Percentiles rank a stretch among this genome's conserved stretches.
phyloP scores from a whole-genome alignment of 257 asterid species.

The Solanum tarijense region DNA sequence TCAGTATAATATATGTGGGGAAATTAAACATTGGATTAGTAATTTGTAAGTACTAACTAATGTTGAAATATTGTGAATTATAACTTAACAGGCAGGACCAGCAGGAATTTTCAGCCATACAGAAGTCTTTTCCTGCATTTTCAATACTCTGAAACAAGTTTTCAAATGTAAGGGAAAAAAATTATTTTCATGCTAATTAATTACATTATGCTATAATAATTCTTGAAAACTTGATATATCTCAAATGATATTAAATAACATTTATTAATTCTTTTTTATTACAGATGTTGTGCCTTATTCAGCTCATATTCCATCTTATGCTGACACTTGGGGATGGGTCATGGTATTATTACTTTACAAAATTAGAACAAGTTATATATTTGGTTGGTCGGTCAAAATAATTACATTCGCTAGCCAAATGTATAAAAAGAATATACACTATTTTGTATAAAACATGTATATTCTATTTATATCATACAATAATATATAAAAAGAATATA shows the following conservation, averaged over 20 bases:
- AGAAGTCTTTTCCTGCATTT: constrained; percentile 86
- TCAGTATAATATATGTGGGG: neutral
- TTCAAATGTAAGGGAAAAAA: constrained; percentile 57
- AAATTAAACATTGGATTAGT: neutral
- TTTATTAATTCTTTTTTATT: neutral
- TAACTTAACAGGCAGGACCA: constrained; percentile 67
- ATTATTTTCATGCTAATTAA: neutral
- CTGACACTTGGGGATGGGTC: constrained; percentile 99
- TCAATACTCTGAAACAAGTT: constrained; percentile 80
- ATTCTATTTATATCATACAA: neutral
- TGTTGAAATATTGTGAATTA: neutral
- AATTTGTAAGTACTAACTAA: neutral
- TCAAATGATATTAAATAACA: neutral
- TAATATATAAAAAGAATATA: neutral
- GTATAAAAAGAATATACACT: no score
- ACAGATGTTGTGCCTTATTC: constrained; percentile 96
- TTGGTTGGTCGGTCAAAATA: neutral
- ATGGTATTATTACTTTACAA: constrained; percentile 37
- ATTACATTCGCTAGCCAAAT: neutral
- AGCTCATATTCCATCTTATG: constrained; percentile 90
- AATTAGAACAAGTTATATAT: no score
- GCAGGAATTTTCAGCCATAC: constrained; percentile 92
- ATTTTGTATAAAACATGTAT: neutral
- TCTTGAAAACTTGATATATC: neutral
- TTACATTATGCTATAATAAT: neutral